Conservation (phyloP, 495 filamentous ascomycete genomes). For the Aspergillus mulundensis region DNA sequence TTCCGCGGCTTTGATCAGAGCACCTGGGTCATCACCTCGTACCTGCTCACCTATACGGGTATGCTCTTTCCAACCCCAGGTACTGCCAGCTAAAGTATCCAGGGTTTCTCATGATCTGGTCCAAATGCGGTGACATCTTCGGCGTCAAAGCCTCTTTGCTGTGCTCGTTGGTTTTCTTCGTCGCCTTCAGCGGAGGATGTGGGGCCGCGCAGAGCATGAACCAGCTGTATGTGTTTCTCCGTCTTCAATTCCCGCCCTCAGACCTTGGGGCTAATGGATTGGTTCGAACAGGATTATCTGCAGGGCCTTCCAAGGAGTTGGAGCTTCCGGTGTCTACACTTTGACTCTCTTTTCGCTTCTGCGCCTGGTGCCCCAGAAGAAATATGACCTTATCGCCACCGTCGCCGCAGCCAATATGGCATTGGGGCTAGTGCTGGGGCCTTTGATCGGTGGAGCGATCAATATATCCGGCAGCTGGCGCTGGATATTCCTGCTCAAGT, state of each 20-base stretch:
- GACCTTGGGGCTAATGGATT: background rate
- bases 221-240: conserved; percentile 39
- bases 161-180: conserved; percentile 48
- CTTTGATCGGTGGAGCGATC: conserved; percentile 42
- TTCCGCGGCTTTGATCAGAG: conserved; percentile 43
- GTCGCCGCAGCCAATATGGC: conserved; percentile 17
- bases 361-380: conserved; percentile 39
- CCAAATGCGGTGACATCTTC: conserved; percentile 54
- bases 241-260: too few relatives aligned
- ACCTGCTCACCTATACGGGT: conserved; percentile 48
- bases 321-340: conserved; percentile 48
- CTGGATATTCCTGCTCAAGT: conserved; percentile 16
- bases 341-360: conserved; percentile 51
- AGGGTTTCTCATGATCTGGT: conserved; percentile 53
- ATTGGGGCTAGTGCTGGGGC: conserved; percentile 34
- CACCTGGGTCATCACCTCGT: conserved; percentile 52
- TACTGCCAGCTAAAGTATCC: background rate
- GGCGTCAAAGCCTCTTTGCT: conserved; percentile 47
- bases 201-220: conserved; percentile 43
- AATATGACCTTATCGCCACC: conserved; percentile 16
- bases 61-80: background rate
- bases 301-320: conserved; percentile 52
- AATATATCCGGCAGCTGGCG: conserved; percentile 34
- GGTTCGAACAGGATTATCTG: conserved; percentile 38
- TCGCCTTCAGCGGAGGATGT: conserved; percentile 52